Conservation (phyloP, 75 land plant genomes). For the Gnetum montanum region DNA sequence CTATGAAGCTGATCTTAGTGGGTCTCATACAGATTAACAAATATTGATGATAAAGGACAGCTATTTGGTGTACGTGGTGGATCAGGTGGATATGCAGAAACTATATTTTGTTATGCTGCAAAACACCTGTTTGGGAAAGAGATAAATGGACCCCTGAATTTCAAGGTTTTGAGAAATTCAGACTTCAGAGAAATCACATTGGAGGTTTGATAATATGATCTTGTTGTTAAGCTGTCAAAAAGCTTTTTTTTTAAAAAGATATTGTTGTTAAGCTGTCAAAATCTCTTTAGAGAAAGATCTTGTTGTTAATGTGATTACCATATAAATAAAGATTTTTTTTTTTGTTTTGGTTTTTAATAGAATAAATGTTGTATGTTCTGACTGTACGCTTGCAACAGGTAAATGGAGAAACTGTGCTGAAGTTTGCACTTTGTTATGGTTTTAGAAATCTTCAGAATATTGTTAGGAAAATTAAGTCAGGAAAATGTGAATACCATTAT, state of each 20-base stretch:
- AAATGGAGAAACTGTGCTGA: constrained; percentile 52
- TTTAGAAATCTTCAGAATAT: constrained; percentile 83
- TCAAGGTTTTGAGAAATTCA: constrained; percentile 64
- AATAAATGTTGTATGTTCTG: too few species aligned
- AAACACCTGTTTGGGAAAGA: constrained; percentile 60
- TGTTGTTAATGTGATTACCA: too few species aligned
- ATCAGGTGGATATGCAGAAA: constrained; percentile 94
- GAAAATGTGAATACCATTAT: constrained; percentile 85
- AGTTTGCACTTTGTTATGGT: constrained; percentile 88
- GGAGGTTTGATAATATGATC: constrained; percentile 27
- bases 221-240: neutral
- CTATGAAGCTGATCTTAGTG: neutral
- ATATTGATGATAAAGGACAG: constrained; percentile 68
- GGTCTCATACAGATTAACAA: constrained; percentile 41
- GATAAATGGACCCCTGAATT: constrained; percentile 49
- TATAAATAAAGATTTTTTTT: too few species aligned
- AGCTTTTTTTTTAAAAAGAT: neutral
- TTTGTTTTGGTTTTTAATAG: too few species aligned
- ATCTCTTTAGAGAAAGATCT: too few species aligned
- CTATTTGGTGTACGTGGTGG: constrained; percentile 82
- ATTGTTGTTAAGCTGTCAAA: too few species aligned
- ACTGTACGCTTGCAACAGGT: constrained; percentile 50
- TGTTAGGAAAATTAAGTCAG: constrained; percentile 68
- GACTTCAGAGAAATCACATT: constrained; percentile 78
- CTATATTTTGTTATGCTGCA: constrained; percentile 75